Percentiles rank a stretch among this genome's conserved stretches.
phyloP scores from a whole-genome alignment of 169 alveolate species.

The Eimeria praecox region DNA sequence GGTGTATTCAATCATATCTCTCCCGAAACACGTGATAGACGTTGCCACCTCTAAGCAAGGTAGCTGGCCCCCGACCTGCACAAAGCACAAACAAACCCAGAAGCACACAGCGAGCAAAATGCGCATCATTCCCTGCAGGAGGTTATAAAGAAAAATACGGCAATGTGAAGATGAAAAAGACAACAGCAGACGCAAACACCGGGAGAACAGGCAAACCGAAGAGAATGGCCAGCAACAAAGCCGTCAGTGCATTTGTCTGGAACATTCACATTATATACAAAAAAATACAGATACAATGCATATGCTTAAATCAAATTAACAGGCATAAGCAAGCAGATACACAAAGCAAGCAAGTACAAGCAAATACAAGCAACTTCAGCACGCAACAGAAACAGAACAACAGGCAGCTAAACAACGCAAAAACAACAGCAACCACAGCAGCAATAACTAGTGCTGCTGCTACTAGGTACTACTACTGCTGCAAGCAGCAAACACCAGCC shows the following conservation, averaged over 20 bases:
- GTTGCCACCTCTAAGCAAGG: constrained; percentile 98
- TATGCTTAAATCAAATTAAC: too few species aligned
- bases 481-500: background rate
- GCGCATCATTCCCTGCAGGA: too few species aligned
- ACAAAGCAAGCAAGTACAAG: background rate
- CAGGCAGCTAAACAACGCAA: background rate
- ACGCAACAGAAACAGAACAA: background rate
- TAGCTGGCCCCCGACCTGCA: constrained; percentile 95
- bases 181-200: too few species aligned
- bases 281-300: too few species aligned
- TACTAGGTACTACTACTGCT: too few species aligned
- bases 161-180: background rate
- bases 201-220: background rate
- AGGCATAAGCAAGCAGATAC: background rate
- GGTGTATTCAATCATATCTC: constrained; percentile 94
- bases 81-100: background rate
- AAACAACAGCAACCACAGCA: background rate
- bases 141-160: background rate
- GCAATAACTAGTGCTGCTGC: too few species aligned
- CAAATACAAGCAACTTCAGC: too few species aligned
- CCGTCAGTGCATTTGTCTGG: too few species aligned
- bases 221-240: too few species aligned
- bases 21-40: constrained; percentile 98
- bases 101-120: too few species aligned
- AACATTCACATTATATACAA: too few species aligned